These are phyloP conservation scores for Claviceps citrina DNA, from an alignment of 2,329 filamentous ascomycete genomes.

Conservation along the genomic window DNA sequence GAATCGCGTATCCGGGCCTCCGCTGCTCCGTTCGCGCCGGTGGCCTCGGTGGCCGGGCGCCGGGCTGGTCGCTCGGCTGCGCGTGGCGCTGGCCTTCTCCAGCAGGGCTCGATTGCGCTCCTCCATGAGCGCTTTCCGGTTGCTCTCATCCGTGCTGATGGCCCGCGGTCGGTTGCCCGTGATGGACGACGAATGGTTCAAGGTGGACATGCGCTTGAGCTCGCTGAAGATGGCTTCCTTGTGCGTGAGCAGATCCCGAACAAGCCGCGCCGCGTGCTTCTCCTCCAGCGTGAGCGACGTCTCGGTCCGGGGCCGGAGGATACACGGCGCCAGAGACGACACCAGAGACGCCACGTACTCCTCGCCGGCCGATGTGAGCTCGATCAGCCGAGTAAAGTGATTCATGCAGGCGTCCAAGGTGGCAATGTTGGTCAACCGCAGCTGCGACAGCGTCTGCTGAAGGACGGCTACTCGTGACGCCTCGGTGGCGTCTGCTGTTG, in stretches of 20 bases:
- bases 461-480: slow-evolving; percentile 73
- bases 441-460: slow-evolving; percentile 87
- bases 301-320: slow-evolving; percentile 74
- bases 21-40: slow-evolving; percentile 65
- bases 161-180: slow-evolving; percentile 55
- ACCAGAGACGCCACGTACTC: slow-evolving; percentile 63
- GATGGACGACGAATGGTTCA: slow-evolving; percentile 48
- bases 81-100: slow-evolving; percentile 44
- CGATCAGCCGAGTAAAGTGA: slow-evolving; percentile 91
- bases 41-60: slow-evolving; percentile 47
- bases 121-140: slow-evolving; percentile 84
- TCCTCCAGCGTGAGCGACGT: slow-evolving; percentile 91
- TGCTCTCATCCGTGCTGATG: slow-evolving; percentile 90
- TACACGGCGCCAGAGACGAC: slow-evolving; percentile 62
- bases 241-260: slow-evolving; percentile 82
- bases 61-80: slow-evolving; percentile 62
- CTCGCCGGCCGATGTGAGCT: slow-evolving; percentile 91
- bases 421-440: slow-evolving; percentile 91
- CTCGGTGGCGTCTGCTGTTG: slow-evolving; percentile 60
- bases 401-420: slow-evolving; percentile 98
- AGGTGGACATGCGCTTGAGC: slow-evolving; percentile 72
- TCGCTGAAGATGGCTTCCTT: slow-evolving; percentile 94
- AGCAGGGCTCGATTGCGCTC: slow-evolving; percentile 75
- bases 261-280: slow-evolving; percentile 76
- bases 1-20: slow-evolving; percentile 63